Conservation (phyloP, 345 rosid genomes). For the Populus deltoides region DNA sequence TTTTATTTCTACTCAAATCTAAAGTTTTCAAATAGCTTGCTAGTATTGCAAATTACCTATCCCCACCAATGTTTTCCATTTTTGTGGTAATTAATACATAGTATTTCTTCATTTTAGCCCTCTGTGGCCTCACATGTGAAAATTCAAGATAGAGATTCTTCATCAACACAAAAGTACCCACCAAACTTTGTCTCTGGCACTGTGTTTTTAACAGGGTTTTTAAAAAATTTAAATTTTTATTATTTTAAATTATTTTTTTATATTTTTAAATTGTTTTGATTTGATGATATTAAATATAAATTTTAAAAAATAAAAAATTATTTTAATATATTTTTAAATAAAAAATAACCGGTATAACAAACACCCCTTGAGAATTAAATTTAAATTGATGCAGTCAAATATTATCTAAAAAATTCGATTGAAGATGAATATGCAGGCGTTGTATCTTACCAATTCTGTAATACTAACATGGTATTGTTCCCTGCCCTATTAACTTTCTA, state of each 20-base stretch:
- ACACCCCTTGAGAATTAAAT: too few relatives aligned
- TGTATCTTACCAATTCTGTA: conserved; percentile 10
- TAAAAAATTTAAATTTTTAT: too few relatives aligned
- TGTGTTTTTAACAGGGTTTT: too few relatives aligned
- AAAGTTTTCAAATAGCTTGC: too few relatives aligned
- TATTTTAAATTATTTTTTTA: too few relatives aligned
- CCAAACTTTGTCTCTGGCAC: neutral
- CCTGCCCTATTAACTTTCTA: neutral
- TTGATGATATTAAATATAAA: too few relatives aligned
- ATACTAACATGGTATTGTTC: neutral
- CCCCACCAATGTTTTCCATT: conserved; percentile 1
- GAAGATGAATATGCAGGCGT: conserved; percentile 9
- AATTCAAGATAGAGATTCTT: conserved; percentile 14
- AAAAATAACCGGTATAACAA: too few relatives aligned
- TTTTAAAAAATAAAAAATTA: too few relatives aligned
- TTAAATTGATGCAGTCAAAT: conserved; percentile 1
- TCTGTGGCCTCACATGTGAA: neutral
- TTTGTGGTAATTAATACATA: neutral
- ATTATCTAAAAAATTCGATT: neutral
- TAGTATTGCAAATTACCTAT: conserved; percentile 9
- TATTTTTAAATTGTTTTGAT: neutral
- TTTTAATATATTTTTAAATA: too few relatives aligned
- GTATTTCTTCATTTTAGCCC: neutral
- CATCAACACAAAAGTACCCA: conserved; percentile 19
- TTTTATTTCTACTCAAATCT: too few relatives aligned